These are phyloP conservation scores for Wickerhamiella sorbophila DNA, from an alignment of 805 yeast species.

Conservation along the genomic window DNA sequence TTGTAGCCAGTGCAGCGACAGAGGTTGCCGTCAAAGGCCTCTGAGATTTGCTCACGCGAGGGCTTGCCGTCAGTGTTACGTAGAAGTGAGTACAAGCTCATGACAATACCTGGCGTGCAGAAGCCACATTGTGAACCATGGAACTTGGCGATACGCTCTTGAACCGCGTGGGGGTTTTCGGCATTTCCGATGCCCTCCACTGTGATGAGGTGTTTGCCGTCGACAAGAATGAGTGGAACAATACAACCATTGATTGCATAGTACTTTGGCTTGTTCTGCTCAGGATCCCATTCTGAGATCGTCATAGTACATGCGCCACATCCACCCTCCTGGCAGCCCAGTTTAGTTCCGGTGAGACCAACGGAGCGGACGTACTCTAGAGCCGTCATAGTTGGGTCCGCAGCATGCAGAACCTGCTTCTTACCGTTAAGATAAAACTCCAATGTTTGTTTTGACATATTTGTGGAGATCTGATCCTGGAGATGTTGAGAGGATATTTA, in stretches of 20 bases:
- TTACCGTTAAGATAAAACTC: slow-evolving; percentile 31
- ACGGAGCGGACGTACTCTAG: slow-evolving; percentile 30
- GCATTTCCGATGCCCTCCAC: slow-evolving; percentile 35
- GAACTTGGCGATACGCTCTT: slow-evolving; percentile 34
- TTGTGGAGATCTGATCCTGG: too few species aligned
- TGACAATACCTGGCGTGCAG: slow-evolving; percentile 38
- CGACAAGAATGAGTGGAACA: slow-evolving; percentile 32
- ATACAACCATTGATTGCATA: slow-evolving; percentile 35
- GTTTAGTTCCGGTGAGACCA: slow-evolving; percentile 32
- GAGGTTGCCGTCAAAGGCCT: slow-evolving; percentile 35
- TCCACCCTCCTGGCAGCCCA: slow-evolving; percentile 39
- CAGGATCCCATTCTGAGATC: slow-evolving; percentile 25
- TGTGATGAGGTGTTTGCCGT: slow-evolving; percentile 34
- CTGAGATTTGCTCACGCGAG: slow-evolving; percentile 29
- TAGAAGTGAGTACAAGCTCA: slow-evolving; percentile 32
- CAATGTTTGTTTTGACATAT: slow-evolving; percentile 9
- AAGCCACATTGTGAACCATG: slow-evolving; percentile 40
- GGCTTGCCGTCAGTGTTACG: slow-evolving; percentile 29
- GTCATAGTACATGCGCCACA: slow-evolving; percentile 39
- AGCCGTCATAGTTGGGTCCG: slow-evolving; percentile 32
- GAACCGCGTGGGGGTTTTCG: slow-evolving; percentile 33
- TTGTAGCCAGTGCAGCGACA: slow-evolving; percentile 39
- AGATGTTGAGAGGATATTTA: too few species aligned
- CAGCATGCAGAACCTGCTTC: slow-evolving; percentile 25
- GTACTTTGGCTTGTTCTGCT: slow-evolving; percentile 20